These are phyloP conservation scores for Metarhizium brunneum DNA, from an alignment of 2,329 filamentous ascomycete genomes.

Conservation along the genomic window DNA sequence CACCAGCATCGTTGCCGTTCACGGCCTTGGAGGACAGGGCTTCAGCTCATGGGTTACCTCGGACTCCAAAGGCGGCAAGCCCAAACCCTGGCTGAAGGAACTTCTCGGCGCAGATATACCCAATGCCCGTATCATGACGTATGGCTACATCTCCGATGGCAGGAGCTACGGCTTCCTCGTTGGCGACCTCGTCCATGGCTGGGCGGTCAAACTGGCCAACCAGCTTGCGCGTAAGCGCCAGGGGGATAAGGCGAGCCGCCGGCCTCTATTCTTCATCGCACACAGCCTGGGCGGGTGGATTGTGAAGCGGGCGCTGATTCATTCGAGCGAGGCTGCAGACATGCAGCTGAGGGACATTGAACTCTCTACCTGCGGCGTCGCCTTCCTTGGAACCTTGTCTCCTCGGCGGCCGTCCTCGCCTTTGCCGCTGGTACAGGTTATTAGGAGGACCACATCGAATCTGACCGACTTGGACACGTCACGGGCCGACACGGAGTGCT, in stretches of 20 bases:
- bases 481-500: not conserved
- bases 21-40: slow-evolving; percentile 16
- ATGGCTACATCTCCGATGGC: slow-evolving; percentile 14
- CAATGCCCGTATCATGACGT: slow-evolving; percentile 18
- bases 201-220: slow-evolving; percentile 14
- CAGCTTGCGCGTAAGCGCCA: slow-evolving; percentile 11
- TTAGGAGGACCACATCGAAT: slow-evolving; percentile 14
- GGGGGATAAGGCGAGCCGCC: slow-evolving; percentile 10
- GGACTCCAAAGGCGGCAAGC: slow-evolving; percentile 10
- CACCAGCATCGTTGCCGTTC: slow-evolving; percentile 18
- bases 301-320: slow-evolving; percentile 18
- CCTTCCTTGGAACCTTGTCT: slow-evolving; percentile 17
- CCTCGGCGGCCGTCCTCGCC: slow-evolving; percentile 14
- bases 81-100: slow-evolving; percentile 16
- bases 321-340: slow-evolving; percentile 16
- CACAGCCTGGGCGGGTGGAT: slow-evolving; percentile 19
- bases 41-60: slow-evolving; percentile 16
- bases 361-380: slow-evolving; percentile 17
- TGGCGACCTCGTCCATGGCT: slow-evolving; percentile 15
- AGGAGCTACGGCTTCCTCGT: slow-evolving; percentile 14
- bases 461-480: slow-evolving; percentile 5
- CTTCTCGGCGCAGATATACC: slow-evolving; percentile 15
- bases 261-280: slow-evolving; percentile 19
- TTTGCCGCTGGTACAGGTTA: slow-evolving; percentile 15
- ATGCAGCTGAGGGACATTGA: slow-evolving; percentile 13